A percentile compares a stretch with the other conserved stretches of the same genome.
These are phyloP conservation scores for Aspergillus spinulosporus DNA, from an alignment of 2,329 filamentous ascomycete genomes.

Conservation along the genomic window DNA sequence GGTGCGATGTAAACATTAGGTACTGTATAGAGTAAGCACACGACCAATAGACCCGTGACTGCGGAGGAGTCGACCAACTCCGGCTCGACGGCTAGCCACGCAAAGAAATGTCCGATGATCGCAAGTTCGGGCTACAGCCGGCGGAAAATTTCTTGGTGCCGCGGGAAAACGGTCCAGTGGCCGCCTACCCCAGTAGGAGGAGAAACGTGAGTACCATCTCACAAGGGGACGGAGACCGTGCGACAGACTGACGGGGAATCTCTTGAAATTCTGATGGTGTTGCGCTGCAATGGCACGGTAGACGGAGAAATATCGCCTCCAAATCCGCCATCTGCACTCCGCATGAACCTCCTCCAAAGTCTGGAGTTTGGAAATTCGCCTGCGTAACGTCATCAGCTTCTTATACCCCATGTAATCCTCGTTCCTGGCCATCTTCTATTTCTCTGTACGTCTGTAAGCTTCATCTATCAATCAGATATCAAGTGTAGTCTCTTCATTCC, in stretches of 20 bases:
- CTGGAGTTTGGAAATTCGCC: conserved; percentile 8
- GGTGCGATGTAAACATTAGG: too few species aligned
- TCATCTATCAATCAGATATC: not conserved
- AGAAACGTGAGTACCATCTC: not conserved
- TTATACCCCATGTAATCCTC: conserved; percentile 8
- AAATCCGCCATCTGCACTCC: conserved; percentile 7
- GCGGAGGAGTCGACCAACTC: conserved; percentile 2
- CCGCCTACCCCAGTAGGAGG: not conserved
- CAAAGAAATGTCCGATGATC: conserved; percentile 16
- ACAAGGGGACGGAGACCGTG: not conserved
- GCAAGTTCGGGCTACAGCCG: conserved; percentile 14
- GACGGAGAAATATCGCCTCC: conserved; percentile 7
- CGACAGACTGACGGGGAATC: not conserved
- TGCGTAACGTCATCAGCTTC: conserved; percentile 14
- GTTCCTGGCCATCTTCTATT: conserved; percentile 12
- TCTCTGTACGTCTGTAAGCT: not conserved
- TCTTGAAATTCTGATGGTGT: not conserved
- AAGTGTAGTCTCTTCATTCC: not conserved
- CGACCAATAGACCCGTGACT: not conserved
- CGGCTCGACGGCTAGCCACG: conserved; percentile 3
- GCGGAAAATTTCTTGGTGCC: conserved; percentile 8
- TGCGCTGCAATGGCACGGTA: conserved; percentile 5
- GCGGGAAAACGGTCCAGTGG: conserved; percentile 12
- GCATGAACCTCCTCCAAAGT: conserved; percentile 6
- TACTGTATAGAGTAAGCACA: too few species aligned